phyloP scores from a whole-genome alignment of 208 protist species.

The Trypanosoma platydactyli region DNA sequence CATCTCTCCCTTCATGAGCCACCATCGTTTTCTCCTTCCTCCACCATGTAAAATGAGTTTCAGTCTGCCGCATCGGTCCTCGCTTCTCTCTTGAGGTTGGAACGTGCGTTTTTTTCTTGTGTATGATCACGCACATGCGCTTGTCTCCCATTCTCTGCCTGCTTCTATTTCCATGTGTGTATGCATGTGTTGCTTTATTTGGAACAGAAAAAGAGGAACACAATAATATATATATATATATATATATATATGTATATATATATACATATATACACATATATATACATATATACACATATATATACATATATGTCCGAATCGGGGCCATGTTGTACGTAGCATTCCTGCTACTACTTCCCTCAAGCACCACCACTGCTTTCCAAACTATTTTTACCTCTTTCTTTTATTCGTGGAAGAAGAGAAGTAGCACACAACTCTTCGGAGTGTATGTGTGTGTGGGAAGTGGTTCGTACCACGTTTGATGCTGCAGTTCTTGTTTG shows the following conservation, averaged over 20 bases:
- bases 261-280: constrained; percentile 5
- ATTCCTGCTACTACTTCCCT: not conserved
- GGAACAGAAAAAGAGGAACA: too few relatives aligned
- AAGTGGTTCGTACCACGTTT: too few relatives aligned
- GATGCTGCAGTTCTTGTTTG: too few relatives aligned
- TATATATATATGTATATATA: not conserved
- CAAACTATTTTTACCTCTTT: constrained; percentile 1
- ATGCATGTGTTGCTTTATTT: constrained; percentile 3
- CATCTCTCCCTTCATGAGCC: too few relatives aligned
- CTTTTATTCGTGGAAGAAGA: constrained; percentile 10
- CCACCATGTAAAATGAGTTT: not conserved
- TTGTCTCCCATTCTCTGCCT: too few relatives aligned
- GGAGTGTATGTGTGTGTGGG: too few relatives aligned
- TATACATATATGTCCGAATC: not conserved
- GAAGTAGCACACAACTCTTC: too few relatives aligned
- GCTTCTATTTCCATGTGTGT: too few relatives aligned
- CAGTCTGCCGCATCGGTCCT: not conserved
- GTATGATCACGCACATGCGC: too few relatives aligned
- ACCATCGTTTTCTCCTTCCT: too few relatives aligned
- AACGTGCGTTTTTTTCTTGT: constrained; percentile 3
- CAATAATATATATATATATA: constrained; percentile 13
- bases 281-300: not conserved
- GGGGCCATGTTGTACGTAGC: too few relatives aligned
- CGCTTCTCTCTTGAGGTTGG: not conserved
- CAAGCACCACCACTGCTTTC: not conserved